These are phyloP conservation scores for Phialophora chinensis DNA, from an alignment of 2,329 filamentous ascomycete species.

Conservation along the genomic window DNA sequence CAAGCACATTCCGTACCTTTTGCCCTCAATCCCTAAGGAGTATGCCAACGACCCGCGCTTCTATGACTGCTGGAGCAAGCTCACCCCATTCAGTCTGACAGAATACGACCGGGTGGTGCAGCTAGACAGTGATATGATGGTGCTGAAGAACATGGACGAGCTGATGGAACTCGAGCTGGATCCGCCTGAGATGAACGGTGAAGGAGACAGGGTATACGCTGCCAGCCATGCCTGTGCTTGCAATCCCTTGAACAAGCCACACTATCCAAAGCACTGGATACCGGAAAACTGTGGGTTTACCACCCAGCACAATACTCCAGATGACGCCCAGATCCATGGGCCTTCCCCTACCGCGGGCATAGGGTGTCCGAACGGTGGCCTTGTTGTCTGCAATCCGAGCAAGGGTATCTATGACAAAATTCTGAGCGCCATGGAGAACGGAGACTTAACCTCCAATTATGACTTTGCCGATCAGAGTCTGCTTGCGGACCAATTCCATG, in stretches of 20 bases:
- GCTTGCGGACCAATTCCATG: conserved; percentile 62
- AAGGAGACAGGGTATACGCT: conserved; percentile 73
- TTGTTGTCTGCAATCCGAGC: conserved; percentile 67
- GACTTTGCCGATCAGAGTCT: conserved; percentile 67
- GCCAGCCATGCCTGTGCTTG: conserved; percentile 85
- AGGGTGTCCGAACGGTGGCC: conserved; percentile 65
- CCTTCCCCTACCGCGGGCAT: conserved; percentile 58
- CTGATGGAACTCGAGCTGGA: conserved; percentile 83
- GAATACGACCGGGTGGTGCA: conserved; percentile 82
- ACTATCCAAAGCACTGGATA: conserved; percentile 75
- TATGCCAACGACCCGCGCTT: conserved; percentile 81
- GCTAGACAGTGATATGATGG: conserved; percentile 88
- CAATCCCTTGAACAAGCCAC: conserved; percentile 77
- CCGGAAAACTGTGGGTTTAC: conserved; percentile 68
- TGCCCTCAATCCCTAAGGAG: conserved; percentile 69
- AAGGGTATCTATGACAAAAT: conserved; percentile 57
- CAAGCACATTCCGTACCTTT: conserved; percentile 73
- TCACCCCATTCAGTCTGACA: conserved; percentile 75
- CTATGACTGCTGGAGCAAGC: conserved; percentile 89
- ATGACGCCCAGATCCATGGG: conserved; percentile 59
- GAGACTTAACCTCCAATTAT: conserved; percentile 52
- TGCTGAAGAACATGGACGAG: conserved; percentile 86
- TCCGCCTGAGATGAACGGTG: conserved; percentile 55
- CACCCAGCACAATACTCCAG: conserved; percentile 59
- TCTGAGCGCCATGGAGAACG: conserved; percentile 51